A percentile compares a stretch with the other conserved stretches of the same genome.
These are phyloP conservation scores for Metschnikowia proteae DNA, from an alignment of 805 yeast species.

Conservation along the genomic window DNA sequence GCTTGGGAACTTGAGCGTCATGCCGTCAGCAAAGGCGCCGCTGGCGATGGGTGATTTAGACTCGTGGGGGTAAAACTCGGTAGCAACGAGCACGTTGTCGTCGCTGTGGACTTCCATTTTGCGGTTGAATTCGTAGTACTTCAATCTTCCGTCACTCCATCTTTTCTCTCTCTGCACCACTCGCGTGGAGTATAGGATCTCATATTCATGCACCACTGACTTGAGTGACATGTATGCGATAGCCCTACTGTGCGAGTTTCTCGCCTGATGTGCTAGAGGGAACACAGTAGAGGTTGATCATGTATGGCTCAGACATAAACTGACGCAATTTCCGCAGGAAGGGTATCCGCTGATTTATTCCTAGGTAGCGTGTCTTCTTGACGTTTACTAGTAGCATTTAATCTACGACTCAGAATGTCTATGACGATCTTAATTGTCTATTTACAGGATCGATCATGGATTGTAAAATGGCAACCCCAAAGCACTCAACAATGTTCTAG, in stretches of 20 bases:
- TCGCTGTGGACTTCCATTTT: conserved; percentile 43
- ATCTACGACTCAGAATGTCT: neutral
- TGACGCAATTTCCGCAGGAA: too few relatives aligned
- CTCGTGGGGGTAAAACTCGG: conserved; percentile 31
- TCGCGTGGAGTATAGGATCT: conserved; percentile 45
- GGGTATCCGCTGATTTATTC: too few relatives aligned
- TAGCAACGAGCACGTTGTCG: conserved; percentile 28
- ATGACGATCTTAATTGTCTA: conserved; percentile 2
- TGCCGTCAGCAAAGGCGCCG: conserved; percentile 20
- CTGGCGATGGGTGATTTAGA: conserved; percentile 17
- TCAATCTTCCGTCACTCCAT: conserved; percentile 51
- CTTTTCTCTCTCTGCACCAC: conserved; percentile 43
- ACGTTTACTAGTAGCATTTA: neutral
- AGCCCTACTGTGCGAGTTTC: neutral
- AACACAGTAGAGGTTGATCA: neutral
- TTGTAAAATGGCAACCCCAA: conserved; percentile 71
- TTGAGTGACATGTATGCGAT: conserved; percentile 11
- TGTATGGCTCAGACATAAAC: neutral
- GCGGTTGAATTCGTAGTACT: conserved; percentile 45
- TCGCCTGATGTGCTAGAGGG: neutral
- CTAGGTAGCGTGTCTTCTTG: too few relatives aligned
- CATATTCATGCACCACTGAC: conserved; percentile 45
- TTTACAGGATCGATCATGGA: conserved; percentile 11
- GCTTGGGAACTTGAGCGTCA: conserved; percentile 25
- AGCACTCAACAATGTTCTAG: conserved; percentile 78